These are phyloP conservation scores for Geotrichum candidum DNA, from an alignment of 1,139 yeast species.

Conservation along the genomic window DNA sequence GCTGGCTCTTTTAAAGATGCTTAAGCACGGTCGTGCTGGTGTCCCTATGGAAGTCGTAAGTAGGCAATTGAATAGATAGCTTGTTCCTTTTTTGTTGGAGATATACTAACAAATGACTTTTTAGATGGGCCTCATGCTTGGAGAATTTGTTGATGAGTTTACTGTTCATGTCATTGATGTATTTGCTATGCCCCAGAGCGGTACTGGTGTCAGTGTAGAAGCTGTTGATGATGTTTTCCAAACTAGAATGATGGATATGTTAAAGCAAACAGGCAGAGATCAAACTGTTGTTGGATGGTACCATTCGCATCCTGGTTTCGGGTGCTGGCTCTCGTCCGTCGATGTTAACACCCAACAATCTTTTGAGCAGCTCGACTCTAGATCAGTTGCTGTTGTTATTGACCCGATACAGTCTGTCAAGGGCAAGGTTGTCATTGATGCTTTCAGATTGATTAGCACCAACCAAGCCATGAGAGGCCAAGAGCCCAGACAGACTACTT, in stretches of 20 bases:
- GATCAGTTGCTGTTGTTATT: conserved; percentile 96
- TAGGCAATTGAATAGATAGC: not conserved
- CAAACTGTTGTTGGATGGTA: conserved; percentile 99
- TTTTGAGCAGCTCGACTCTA: conserved; percentile 86
- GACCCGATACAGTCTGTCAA: conserved; percentile 98
- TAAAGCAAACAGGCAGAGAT: conserved; percentile 95
- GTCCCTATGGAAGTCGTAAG: conserved; percentile 93
- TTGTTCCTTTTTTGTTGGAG: not conserved
- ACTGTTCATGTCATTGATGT: conserved; percentile 97
- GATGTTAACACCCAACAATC: conserved; percentile 98
- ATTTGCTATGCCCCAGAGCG: conserved; percentile 94
- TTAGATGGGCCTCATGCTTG: conserved; percentile 93
- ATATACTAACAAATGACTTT: not conserved
- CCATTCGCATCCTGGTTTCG: conserved; percentile 97
- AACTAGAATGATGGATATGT: conserved; percentile 99
- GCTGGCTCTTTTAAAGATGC: conserved; percentile 89
- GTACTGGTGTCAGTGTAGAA: conserved; percentile 98
- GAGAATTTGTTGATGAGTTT: conserved; percentile 95
- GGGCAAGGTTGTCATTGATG: conserved; percentile 98
- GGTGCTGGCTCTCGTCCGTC: conserved; percentile 96
- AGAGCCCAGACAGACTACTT: conserved; percentile 96
- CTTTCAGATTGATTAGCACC: conserved; percentile 89
- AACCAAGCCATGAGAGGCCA: conserved; percentile 89
- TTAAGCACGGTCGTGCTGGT: conserved; percentile 97
- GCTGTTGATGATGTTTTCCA: conserved; percentile 99